These are phyloP conservation scores for Stentor roeselii DNA, from an alignment of 73 alveolate genomes.

Conservation along the genomic window DNA sequence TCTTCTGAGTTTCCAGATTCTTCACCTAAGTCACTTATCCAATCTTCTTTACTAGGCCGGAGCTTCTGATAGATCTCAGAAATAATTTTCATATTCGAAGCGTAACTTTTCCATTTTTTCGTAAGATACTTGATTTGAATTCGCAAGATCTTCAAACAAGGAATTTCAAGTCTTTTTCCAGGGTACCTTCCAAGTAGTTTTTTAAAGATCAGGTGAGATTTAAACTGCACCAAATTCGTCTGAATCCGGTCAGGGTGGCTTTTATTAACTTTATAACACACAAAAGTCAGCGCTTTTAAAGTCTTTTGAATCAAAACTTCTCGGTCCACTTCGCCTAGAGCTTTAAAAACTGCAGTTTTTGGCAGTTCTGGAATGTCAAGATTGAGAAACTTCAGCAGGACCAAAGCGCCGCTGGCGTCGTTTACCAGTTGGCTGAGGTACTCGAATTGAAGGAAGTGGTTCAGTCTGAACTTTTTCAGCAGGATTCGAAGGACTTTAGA, in stretches of 20 bases:
- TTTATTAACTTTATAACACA: not conserved
- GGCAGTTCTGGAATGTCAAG: slow-evolving; percentile 45
- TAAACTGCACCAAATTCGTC: not conserved
- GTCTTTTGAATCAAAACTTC: not conserved
- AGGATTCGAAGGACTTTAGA: slow-evolving; percentile 44
- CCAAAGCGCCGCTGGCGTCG: slow-evolving; percentile 67
- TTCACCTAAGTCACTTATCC: not conserved
- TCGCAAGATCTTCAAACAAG: not conserved
- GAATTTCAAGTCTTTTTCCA: not conserved
- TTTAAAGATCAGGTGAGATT: slow-evolving; percentile 6
- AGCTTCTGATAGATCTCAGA: slow-evolving; percentile 11
- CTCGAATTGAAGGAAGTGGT: slow-evolving; percentile 42
- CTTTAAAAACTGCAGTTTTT: slow-evolving; percentile 15
- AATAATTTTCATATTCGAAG: slow-evolving; percentile 18
- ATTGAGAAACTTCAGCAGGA: slow-evolving; percentile 53
- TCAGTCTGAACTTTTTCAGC: slow-evolving; percentile 39
- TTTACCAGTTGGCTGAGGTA: slow-evolving; percentile 51
- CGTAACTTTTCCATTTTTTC: slow-evolving; percentile 24
- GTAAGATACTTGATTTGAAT: not conserved
- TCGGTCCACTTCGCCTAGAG: not conserved
- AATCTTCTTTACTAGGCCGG: not conserved
- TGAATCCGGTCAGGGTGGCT: slow-evolving; percentile 10
- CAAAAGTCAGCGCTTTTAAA: not conserved
- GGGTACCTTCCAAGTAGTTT: not conserved
- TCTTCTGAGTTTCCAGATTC: not conserved